Evolutionary conservation across 2,329 filamentous ascomycete genomes (phyloP).

Genomic region (Truncatella angustata): DNA sequence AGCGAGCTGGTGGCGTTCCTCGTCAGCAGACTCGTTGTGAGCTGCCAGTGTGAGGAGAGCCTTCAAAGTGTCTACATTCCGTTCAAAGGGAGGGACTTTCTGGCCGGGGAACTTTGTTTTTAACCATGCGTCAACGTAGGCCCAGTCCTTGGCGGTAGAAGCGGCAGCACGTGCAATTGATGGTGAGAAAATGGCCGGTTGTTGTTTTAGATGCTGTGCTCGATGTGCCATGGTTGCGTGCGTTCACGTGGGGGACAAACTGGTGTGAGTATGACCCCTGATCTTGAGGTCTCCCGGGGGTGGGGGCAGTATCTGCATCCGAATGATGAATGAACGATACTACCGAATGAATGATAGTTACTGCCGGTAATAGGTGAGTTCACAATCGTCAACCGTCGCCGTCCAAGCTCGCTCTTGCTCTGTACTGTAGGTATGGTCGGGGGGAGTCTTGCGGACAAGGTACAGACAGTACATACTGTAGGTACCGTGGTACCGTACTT

Average conservation of each 20-base stretch:
- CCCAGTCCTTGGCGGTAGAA: constrained; percentile 87
- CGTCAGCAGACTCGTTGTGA: constrained; percentile 75
- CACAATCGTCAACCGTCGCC: too few relatives aligned
- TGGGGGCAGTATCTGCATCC: too few relatives aligned
- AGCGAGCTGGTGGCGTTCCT: constrained; percentile 59
- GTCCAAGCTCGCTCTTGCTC: too few relatives aligned
- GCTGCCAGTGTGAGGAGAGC: constrained; percentile 71
- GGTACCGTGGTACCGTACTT: too few relatives aligned
- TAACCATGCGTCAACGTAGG: constrained; percentile 82
- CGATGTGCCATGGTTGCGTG: constrained; percentile 35
- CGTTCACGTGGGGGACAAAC: background rate
- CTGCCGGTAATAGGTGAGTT: too few relatives aligned
- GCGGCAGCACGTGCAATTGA: constrained; percentile 71
- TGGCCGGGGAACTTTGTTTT: constrained; percentile 61
- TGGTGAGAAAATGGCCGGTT: constrained; percentile 63
- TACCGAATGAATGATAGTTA: too few relatives aligned
- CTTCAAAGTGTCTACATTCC: constrained; percentile 79
- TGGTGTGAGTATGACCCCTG: too few relatives aligned
- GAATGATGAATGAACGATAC: too few relatives aligned
- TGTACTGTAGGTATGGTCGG: too few relatives aligned
- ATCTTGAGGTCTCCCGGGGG: too few relatives aligned
- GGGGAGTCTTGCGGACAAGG: too few relatives aligned
- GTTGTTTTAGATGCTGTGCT: constrained; percentile 16
- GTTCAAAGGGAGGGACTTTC: constrained; percentile 72
- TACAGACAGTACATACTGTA: too few relatives aligned